Evolutionary conservation across 2,329 filamentous ascomycete genomes (phyloP).

Genomic region (Stachybotrys elegans): DNA sequence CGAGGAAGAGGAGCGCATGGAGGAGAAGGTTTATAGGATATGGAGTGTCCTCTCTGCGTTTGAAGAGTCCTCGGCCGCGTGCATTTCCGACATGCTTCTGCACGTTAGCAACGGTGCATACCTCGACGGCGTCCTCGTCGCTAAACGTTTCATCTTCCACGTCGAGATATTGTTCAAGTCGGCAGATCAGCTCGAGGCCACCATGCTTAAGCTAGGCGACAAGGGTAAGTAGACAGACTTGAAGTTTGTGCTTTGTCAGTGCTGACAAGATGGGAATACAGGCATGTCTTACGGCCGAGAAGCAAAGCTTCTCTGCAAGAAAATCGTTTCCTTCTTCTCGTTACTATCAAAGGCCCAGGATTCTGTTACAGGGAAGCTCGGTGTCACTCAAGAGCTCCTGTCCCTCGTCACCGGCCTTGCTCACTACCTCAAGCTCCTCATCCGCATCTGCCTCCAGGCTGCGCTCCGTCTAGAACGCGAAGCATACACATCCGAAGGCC

Average conservation of each 20-base stretch:
- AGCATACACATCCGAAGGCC: slow-evolving; percentile 64
- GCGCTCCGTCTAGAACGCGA: slow-evolving; percentile 88
- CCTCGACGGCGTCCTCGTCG: slow-evolving; percentile 88
- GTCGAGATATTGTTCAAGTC: slow-evolving; percentile 89
- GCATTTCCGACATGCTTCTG: slow-evolving; percentile 97
- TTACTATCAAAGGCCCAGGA: slow-evolving; percentile 93
- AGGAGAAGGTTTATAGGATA: slow-evolving; percentile 95
- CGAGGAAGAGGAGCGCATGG: slow-evolving; percentile 86
- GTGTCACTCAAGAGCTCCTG: slow-evolving; percentile 96
- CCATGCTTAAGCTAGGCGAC: slow-evolving; percentile 62
- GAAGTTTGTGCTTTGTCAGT: too few relatives aligned
- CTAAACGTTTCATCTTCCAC: slow-evolving; percentile 93
- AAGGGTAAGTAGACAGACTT: slow-evolving; percentile 57
- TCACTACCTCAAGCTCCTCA: slow-evolving; percentile 95
- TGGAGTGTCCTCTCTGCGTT: slow-evolving; percentile 98
- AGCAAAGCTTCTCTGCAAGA: slow-evolving; percentile 99
- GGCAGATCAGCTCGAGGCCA: slow-evolving; percentile 76
- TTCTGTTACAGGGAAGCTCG: slow-evolving; percentile 80
- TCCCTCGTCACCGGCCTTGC: slow-evolving; percentile 93
- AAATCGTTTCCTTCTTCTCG: slow-evolving; percentile 97
- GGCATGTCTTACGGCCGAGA: slow-evolving; percentile 89
- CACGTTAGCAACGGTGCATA: slow-evolving; percentile 98
- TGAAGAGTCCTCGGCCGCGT: slow-evolving; percentile 94
- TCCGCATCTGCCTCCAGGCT: slow-evolving; percentile 92
- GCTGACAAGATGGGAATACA: slow-evolving; percentile 30